Evolutionary conservation across 257 asterid genomes (phyloP), one percentile per base, ranked within the genome.

Genomic region (Parsonsia alboflavescens): DNA sequence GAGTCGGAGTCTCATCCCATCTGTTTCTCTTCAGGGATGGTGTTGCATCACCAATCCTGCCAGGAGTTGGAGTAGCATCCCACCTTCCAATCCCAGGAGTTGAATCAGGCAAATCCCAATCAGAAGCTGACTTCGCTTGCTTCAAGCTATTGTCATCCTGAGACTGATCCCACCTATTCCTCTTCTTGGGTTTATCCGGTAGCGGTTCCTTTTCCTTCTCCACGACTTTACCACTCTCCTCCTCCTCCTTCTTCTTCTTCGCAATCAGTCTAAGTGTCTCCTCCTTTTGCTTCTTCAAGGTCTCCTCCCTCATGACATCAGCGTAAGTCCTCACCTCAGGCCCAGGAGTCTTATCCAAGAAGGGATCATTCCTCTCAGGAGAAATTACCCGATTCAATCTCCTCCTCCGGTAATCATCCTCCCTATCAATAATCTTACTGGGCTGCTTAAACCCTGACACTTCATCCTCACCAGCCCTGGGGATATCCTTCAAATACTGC

Each of bases 31-130:
- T 86, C 19, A 90, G 69, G 0, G 96, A 89, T 0, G 97, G 97
- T 11, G 96, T 92, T 52, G 97, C 97, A 82, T 92, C 97, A 10
- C 97, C 93, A 26, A 89, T 33, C 80, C 97, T 87, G n/a, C 97
- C 97, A 2, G 97, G 97, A 0, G 98, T 93, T 0, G 97, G 97
- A 3, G 97, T 93, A 1, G 98, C 97, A 85, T 91, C 98, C 98
- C 98, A 93, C 80, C 96, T 89, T 53, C 97, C 98, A 74, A 90
- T 89, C 49, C 98, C 98, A 42, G 93, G 96, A 5, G 98, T 87
- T 0, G 97, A 89, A 66, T 93, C 98, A 0, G 96, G 98, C 76
- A 88, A 58, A 80, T 93, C 98, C 98, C 98, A 93, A 65, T 93
- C 98, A 54, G 98, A 90, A 5, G 90, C 92, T 24, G 82, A 39